phyloP scores from a whole-genome alignment of 768 basidiomycete genomes.

The Floccularia luteovirens region DNA sequence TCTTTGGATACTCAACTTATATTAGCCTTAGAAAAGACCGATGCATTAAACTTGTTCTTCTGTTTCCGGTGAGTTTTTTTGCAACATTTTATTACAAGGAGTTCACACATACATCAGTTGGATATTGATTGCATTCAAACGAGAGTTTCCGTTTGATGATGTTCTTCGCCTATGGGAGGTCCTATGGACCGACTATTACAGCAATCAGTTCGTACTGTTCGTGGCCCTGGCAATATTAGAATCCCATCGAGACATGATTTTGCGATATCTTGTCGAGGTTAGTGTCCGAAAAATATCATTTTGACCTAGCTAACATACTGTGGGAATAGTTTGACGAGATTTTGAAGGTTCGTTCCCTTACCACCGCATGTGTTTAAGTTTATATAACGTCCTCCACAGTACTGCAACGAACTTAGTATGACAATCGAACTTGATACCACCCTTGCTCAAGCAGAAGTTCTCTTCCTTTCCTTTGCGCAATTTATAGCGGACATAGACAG shows the following conservation, averaged over 20 bases:
- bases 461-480: conserved; percentile 88
- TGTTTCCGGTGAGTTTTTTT: conserved; percentile 75
- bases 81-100: not conserved
- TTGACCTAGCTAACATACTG: conserved; percentile 2
- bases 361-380: conserved; percentile 1
- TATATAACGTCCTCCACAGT: conserved; percentile 31
- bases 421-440: conserved; percentile 96
- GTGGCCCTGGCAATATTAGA: conserved; percentile 91
- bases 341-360: conserved; percentile 41
- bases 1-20: not conserved
- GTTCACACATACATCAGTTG: conserved; percentile 39
- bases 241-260: conserved; percentile 90
- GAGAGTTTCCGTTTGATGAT: conserved; percentile 91
- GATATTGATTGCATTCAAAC: conserved; percentile 92
- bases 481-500: conserved; percentile 87
- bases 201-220: conserved; percentile 84
- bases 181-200: conserved; percentile 88
- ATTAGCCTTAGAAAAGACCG: conserved; percentile 70
- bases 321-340: conserved; percentile 68
- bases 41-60: conserved; percentile 92
- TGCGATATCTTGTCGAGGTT: conserved; percentile 93
- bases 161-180: conserved; percentile 92
- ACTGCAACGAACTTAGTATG: conserved; percentile 93
- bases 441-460: conserved; percentile 92
- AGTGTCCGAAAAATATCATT: not conserved